Conservation (phyloP, 176 grass and related monocot genomes). For the Avena atlantica region DNA sequence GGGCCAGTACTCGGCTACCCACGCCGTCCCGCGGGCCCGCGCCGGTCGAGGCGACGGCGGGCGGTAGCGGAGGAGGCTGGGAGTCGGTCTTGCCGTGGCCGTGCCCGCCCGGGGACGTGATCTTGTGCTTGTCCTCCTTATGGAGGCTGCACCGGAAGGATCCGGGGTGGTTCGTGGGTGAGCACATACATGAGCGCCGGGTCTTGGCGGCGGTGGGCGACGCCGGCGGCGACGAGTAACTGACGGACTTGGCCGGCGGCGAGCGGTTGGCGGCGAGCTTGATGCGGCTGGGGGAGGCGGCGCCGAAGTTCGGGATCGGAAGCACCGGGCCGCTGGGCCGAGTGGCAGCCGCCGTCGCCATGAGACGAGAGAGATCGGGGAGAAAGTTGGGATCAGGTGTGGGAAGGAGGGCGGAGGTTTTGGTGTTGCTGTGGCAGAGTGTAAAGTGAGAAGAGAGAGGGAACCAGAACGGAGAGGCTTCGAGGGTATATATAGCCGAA, state of each 20-base stretch:
- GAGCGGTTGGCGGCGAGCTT: conserved; percentile 46
- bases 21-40: background rate
- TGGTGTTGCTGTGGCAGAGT: background rate
- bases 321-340: conserved; percentile 45
- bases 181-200: conserved; percentile 62
- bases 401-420: background rate
- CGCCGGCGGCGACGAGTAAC: conserved; percentile 21
- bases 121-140: conserved; percentile 43
- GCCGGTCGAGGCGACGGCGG: background rate
- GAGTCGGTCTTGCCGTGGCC: conserved; percentile 2
- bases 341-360: conserved; percentile 50
- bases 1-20: conserved; percentile 54
- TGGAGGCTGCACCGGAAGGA: conserved; percentile 78
- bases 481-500: background rate
- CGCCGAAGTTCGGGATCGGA: conserved; percentile 36
- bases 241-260: conserved; percentile 40
- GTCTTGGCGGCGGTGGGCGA: background rate
- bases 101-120: background rate
- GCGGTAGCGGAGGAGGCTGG: conserved; percentile 2
- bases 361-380: conserved; percentile 9
- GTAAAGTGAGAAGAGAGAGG: conserved; percentile 4
- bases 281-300: conserved; percentile 52
- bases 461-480: too few species aligned
- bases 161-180: conserved; percentile 73
- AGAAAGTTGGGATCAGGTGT: background rate